Evolutionary conservation across 768 basidiomycete genomes (phyloP), one percentile per base, ranked within the genome.

Genomic region (Boletus subparvulus): DNA sequence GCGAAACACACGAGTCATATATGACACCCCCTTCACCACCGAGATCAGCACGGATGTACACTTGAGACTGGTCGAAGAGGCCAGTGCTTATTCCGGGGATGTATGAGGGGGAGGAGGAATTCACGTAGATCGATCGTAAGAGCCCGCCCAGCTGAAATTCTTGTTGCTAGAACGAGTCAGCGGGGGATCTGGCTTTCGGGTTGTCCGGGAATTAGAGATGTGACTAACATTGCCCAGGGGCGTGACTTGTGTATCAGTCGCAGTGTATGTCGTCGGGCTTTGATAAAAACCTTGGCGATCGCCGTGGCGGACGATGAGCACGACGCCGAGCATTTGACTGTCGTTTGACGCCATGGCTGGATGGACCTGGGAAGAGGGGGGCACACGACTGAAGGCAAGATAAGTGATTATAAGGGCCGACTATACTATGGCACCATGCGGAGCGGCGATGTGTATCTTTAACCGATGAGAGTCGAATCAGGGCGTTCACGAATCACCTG

Each of bases 21-120:
- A 86, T 84, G n/a, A 87, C 84, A 36, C 77, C 81, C 17, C 79
- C 81, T 71, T 91, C 88, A 17, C 83, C 87, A 7, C 86, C 86
- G 28, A 80, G 82, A 68, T 90, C 88, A 1, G 89, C 88, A 17
- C 79, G 80, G 49, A 84, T 77, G 35, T 67, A 65, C 56, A 81
- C 72, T 63, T 80, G 75, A 50, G 64, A 67, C 47, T 72, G 69
- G 42, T 76, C 56, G 64, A 77, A 74, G 42, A 76, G 63, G 30
- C 60, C 64, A 3, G 65, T 63, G 54, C 64, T 66, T 24, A 73
- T 71, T 0, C 78, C 79, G 11, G 74, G 60, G 50, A 89, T 83
- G 60, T 77, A 79, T 10, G 76, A 80, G 0, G 83, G 60, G 5
- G 86, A 87, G 4, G 80, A 77, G 1, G 73, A 43, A 55, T 83